phyloP scores from a whole-genome alignment of 2,329 filamentous ascomycete species.

The Cytospora schulzeri region DNA sequence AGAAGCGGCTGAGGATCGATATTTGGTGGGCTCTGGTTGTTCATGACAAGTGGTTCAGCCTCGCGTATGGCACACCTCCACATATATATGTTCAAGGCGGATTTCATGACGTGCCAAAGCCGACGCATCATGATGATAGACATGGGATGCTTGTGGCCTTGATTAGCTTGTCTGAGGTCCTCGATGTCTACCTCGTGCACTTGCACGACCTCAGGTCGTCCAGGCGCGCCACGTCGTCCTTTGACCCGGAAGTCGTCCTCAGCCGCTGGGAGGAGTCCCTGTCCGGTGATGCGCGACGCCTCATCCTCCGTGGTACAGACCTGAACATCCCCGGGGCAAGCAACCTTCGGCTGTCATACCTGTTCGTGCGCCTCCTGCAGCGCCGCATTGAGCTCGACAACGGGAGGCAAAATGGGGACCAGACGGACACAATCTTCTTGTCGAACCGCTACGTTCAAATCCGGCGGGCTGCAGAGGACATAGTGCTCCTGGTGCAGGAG shows the following conservation, averaged over 20 bases:
- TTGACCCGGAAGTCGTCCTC: constrained; percentile 42
- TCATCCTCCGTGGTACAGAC: constrained; percentile 46
- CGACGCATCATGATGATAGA: constrained; percentile 13
- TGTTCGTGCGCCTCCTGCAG: constrained; percentile 50
- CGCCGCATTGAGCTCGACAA: constrained; percentile 50
- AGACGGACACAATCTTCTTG: constrained; percentile 19
- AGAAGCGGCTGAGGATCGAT: constrained; percentile 54
- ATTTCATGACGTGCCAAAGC: constrained; percentile 51
- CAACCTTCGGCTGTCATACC: constrained; percentile 54
- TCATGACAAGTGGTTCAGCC: constrained; percentile 57
- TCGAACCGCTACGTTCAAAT: constrained; percentile 44
- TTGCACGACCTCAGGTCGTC: constrained; percentile 28
- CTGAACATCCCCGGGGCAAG: constrained; percentile 47
- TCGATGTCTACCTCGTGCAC: constrained; percentile 37
- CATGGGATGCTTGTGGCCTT: constrained; percentile 47
- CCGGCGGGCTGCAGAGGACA: constrained; percentile 50
- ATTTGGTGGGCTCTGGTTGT: constrained; percentile 60
- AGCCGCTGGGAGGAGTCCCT: constrained; percentile 50
- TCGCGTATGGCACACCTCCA: constrained; percentile 56
- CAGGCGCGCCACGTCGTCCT: constrained; percentile 28
- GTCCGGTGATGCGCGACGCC: constrained; percentile 39
- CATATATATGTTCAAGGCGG: constrained; percentile 42
- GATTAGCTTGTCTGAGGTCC: constrained; percentile 46
- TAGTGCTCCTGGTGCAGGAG: constrained; percentile 50
- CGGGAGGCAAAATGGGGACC: constrained; percentile 35